phyloP scores from a whole-genome alignment of 495 filamentous ascomycete species.

The Aspergillus campestris region DNA sequence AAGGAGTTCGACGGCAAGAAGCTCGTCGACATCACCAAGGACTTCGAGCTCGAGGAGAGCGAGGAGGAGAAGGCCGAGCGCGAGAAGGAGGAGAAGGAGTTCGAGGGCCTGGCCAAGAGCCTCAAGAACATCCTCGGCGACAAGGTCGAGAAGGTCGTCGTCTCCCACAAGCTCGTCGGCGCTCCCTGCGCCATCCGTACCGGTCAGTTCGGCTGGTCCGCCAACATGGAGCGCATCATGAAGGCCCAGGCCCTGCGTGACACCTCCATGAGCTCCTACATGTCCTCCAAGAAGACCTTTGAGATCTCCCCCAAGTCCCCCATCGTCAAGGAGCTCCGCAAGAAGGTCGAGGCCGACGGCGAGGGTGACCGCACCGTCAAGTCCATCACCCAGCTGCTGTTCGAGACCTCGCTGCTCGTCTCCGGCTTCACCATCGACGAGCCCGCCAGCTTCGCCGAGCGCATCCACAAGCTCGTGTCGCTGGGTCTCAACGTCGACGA shows the following conservation, averaged over 20 bases:
- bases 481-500: constrained; percentile 95
- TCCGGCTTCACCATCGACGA: constrained; percentile 99
- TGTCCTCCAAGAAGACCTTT: constrained; percentile 99
- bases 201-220: constrained; percentile 99
- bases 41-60: constrained; percentile 99
- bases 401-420: constrained; percentile 95
- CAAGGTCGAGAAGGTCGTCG: constrained; percentile 99
- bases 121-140: constrained; percentile 99
- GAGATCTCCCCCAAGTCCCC: constrained; percentile 98
- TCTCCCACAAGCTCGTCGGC: constrained; percentile 94
- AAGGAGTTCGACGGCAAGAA: constrained; percentile 99
- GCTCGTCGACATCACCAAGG: constrained; percentile 99
- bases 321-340: constrained; percentile 98
- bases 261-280: constrained; percentile 98
- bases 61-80: constrained; percentile 98
- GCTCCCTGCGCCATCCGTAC: constrained; percentile 98
- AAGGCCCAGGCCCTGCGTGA: constrained; percentile 99
- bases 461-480: constrained; percentile 97
- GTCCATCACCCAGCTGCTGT: constrained; percentile 94
- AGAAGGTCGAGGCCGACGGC: constrained; percentile 94
- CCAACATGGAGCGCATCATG: constrained; percentile 99
- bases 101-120: constrained; percentile 82
- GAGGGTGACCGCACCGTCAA: constrained; percentile 98
- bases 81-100: constrained; percentile 97
- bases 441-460: constrained; percentile 93